These are phyloP conservation scores for Aspergillus diversus DNA, from an alignment of 495 filamentous ascomycete genomes.

Conservation along the genomic window DNA sequence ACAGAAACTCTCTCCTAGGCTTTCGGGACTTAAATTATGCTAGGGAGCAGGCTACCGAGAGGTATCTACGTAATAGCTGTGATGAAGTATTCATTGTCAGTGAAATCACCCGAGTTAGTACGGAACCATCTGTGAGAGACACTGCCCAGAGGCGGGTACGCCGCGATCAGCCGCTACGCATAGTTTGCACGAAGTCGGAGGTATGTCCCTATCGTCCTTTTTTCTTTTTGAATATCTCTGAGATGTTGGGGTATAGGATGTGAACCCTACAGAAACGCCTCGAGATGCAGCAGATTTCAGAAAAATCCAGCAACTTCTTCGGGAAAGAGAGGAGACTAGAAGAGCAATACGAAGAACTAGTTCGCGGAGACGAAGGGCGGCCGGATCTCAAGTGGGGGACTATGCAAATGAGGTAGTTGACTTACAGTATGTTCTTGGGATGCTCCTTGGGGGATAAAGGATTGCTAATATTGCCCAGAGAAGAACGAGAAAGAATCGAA, in stretches of 20 bases:
- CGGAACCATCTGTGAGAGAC: not conserved
- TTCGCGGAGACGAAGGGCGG: not conserved
- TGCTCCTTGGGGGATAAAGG: not conserved
- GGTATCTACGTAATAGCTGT: not conserved
- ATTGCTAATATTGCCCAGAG: not conserved
- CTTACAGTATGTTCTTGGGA: not conserved
- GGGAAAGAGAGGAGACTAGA: not conserved
- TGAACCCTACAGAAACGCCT: not conserved
- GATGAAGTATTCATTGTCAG: not conserved
- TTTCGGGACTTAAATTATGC: conserved; percentile 1
- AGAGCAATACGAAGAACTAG: not conserved
- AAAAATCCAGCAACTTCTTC: not conserved
- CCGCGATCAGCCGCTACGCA: not conserved
- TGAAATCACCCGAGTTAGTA: not conserved
- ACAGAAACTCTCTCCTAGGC: not conserved
- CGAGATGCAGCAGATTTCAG: not conserved
- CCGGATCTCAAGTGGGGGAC: not conserved
- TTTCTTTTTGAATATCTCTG: not conserved
- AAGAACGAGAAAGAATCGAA: not conserved
- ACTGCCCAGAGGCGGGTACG: not conserved
- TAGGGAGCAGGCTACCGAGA: not conserved
- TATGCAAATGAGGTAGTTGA: not conserved
- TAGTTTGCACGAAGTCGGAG: conserved; percentile 4
- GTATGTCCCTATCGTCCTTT: not conserved
- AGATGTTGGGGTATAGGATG: not conserved